Evolutionary conservation across 2,329 filamentous ascomycete genomes (phyloP).

Genomic region (Diaporthe helianthi): DNA sequence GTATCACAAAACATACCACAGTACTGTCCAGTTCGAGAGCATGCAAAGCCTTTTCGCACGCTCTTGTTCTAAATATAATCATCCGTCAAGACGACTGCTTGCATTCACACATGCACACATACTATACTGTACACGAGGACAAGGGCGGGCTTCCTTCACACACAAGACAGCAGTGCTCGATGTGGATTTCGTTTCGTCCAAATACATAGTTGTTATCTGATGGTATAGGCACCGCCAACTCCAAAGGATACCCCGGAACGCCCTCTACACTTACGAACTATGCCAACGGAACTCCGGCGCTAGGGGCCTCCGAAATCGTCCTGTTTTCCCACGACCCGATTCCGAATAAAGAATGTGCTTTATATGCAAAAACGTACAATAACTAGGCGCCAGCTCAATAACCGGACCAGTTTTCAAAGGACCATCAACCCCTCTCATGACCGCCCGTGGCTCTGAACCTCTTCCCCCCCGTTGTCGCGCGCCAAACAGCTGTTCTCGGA

Average conservation of each 20-base stretch:
- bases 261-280: conserved; percentile 14
- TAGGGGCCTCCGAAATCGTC: background rate
- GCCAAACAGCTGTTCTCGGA: conserved; percentile 53
- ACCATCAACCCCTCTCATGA: background rate
- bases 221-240: conserved; percentile 23
- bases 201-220: conserved; percentile 1
- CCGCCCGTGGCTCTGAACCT: conserved; percentile 6
- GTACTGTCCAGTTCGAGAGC: background rate
- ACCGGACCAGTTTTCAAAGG: background rate
- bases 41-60: background rate
- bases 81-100: background rate
- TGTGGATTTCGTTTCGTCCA: background rate
- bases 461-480: conserved; percentile 22
- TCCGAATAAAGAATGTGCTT: conserved; percentile 14
- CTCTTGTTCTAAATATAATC: background rate
- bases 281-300: background rate
- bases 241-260: conserved; percentile 20
- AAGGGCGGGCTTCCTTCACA: too few species aligned
- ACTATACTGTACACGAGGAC: too few species aligned
- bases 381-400: background rate
- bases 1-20: background rate
- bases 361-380: conserved; percentile 10
- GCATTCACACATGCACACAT: background rate
- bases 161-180: too few species aligned
- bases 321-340: background rate